A percentile compares a stretch with the other conserved stretches of the same genome.
Conservation (phyloP, 371 early-diverging fungal genomes). For the Zychaea mexicana region DNA sequence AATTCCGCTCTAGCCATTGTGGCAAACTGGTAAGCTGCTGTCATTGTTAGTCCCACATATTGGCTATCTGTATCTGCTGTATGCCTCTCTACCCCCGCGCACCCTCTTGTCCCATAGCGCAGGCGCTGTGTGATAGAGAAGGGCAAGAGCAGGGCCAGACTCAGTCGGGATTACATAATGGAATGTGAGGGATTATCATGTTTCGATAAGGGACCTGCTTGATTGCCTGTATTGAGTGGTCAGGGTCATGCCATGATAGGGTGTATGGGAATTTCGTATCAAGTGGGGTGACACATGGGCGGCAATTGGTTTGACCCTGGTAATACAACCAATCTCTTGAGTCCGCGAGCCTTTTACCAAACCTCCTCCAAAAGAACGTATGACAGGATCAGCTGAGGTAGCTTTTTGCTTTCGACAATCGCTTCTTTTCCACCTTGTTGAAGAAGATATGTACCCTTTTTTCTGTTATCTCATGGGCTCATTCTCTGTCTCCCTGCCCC, state of each 20-base stretch:
- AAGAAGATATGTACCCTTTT: too few species aligned
- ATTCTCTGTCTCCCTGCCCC: too few species aligned
- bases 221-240: background rate
- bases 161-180: conserved; percentile 1
- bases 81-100: too few species aligned
- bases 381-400: background rate
- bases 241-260: conserved; percentile 6
- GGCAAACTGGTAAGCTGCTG: too few species aligned
- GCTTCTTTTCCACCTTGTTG: too few species aligned
- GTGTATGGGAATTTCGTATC: conserved; percentile 4
- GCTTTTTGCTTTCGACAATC: background rate
- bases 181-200: background rate
- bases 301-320: background rate
- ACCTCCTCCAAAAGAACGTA: background rate
- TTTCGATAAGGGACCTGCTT: background rate
- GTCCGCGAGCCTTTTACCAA: background rate
- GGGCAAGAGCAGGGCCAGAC: background rate
- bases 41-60: too few species aligned
- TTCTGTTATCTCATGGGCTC: too few species aligned
- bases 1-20: too few species aligned
- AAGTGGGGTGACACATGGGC: background rate
- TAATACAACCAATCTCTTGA: background rate
- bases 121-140: background rate
- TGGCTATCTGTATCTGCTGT: too few species aligned
- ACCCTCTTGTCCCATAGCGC: background rate